Conservation (phyloP, 139 green algal species). For the Bryopsis sp. region DNA sequence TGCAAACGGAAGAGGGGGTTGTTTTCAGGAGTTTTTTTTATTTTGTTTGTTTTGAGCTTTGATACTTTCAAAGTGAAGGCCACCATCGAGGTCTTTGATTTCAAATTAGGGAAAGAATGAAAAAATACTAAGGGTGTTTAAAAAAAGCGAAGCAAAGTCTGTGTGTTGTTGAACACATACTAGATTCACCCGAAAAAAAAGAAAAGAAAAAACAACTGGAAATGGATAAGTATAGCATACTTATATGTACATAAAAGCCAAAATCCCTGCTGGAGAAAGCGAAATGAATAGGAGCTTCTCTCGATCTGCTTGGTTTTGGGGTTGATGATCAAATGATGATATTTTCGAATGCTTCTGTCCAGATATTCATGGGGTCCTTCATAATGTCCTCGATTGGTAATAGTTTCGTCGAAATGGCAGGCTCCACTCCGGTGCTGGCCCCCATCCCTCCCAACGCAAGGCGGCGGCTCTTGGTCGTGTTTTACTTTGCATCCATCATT, state of each 20-base stretch:
- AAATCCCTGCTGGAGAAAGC: neutral
- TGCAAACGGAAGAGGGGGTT: neutral
- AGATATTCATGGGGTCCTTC: conserved; percentile 88
- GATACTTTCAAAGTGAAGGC: no score
- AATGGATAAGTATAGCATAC: neutral
- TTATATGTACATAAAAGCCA: no score
- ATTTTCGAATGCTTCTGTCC: neutral
- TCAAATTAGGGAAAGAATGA: no score
- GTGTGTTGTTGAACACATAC: no score
- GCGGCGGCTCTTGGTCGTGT: conserved; percentile 54
- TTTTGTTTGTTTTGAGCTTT: no score
- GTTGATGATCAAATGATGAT: neutral
- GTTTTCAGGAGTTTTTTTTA: neutral
- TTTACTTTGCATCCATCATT: conserved; percentile 73
- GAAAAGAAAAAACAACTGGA: neutral
- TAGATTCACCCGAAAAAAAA: neutral
- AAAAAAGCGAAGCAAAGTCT: no score
- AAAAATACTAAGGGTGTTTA: no score
- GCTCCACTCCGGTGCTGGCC: conserved; percentile 26
- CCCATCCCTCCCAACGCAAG: conserved; percentile 24
- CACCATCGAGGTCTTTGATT: no score
- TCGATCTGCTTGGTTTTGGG: neutral
- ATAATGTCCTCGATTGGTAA: conserved; percentile 84
- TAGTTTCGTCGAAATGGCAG: conserved; percentile 46
- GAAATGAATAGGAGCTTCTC: neutral